phyloP scores from a whole-genome alignment of 2,329 filamentous ascomycete species.

The Amphichorda felina region DNA sequence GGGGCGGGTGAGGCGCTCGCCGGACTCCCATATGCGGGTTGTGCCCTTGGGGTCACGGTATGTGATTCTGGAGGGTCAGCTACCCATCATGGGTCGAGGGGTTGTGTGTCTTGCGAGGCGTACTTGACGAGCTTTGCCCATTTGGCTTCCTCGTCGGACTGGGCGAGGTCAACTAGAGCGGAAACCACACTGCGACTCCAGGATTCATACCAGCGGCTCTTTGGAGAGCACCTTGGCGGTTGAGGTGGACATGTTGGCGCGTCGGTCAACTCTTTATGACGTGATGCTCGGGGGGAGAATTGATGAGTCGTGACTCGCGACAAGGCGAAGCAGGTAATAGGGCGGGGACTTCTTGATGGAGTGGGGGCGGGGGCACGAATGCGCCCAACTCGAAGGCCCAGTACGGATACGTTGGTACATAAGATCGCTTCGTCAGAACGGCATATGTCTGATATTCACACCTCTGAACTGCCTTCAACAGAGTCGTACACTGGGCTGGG shows the following conservation, averaged over 20 bases:
- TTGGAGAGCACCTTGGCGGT: slow-evolving; percentile 30
- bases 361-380: no score
- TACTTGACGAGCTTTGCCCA: slow-evolving; percentile 52
- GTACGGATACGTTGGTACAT: no score
- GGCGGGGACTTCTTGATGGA: no score
- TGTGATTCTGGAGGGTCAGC: slow-evolving; percentile 31
- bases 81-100: slow-evolving; percentile 1
- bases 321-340: no score
- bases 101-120: slow-evolving; percentile 1
- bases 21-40: slow-evolving; percentile 57
- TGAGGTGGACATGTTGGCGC: slow-evolving; percentile 24
- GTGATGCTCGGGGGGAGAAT: neutral
- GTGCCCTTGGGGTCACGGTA: slow-evolving; percentile 53
- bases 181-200: neutral
- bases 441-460: no score
- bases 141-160: slow-evolving; percentile 40
- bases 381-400: no score
- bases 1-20: slow-evolving; percentile 58
- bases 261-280: neutral
- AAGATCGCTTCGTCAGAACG: no score
- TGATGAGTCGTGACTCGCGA: neutral
- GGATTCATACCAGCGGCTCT: slow-evolving; percentile 27
- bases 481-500: no score
- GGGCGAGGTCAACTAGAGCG: neutral
- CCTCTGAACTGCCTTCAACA: no score